Conservation (phyloP, 257 asterid species). For the Penstemon eatonii region DNA sequence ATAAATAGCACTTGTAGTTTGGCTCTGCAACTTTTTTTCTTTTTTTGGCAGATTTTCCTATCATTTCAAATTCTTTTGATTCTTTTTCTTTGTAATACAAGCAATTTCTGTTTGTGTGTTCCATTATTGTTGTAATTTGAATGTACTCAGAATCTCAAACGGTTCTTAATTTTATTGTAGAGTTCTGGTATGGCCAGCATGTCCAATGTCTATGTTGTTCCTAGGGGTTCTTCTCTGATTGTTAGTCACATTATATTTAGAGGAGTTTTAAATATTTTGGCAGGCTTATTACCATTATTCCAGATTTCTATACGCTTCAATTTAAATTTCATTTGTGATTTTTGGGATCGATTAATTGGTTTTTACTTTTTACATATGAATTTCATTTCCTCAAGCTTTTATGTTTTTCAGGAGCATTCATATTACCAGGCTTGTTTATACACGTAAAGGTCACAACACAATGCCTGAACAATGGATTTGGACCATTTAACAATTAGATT, state of each 20-base stretch:
- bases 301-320: too few species aligned
- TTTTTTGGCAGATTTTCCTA: constrained; percentile 38
- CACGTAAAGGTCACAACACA: too few species aligned
- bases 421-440: too few species aligned
- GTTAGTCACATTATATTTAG: background rate
- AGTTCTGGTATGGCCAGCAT: background rate
- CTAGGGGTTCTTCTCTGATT: background rate
- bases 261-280: background rate
- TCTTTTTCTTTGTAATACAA: constrained; percentile 38
- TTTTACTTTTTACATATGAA: too few species aligned
- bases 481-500: too few species aligned
- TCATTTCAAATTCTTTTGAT: constrained; percentile 42
- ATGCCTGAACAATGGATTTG: too few species aligned
- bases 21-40: constrained; percentile 25
- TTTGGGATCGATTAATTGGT: too few species aligned
- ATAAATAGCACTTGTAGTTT: constrained; percentile 43
- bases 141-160: constrained; percentile 26
- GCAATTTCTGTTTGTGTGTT: constrained; percentile 23
- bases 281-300: too few species aligned
- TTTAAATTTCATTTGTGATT: too few species aligned
- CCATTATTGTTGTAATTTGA: constrained; percentile 28
- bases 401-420: too few species aligned
- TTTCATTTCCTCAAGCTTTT: too few species aligned
- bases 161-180: constrained; percentile 16
- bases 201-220: background rate